Evolutionary conservation across 1,139 yeast species (phyloP), one percentile per base, ranked within the genome.

Genomic region (Geotrichum restrictum): DNA sequence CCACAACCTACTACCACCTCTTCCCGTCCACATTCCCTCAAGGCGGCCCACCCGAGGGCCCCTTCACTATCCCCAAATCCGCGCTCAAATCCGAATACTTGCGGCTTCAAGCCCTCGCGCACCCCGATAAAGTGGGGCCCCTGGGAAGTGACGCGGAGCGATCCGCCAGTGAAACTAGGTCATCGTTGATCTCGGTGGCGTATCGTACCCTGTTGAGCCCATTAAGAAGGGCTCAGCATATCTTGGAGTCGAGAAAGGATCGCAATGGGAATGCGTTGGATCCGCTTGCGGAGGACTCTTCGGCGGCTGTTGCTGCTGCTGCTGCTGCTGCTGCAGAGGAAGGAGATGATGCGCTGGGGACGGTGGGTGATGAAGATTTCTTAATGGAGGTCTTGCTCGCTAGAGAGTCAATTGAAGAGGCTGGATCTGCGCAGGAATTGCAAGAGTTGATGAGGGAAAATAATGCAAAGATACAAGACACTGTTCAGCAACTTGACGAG

Each of bases 351-450:
- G 64, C 68, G 74, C 68, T 50, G 64, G 62, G 47, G 67, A 59
- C 41, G 58, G 66, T 68, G 32, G 69, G 73, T 51, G 81, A 87
- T 64, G 85, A 85, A 56, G 77, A 73, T 19, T 72, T 85, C 64
- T 69, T 88, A 39, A 79, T 85, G 82, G 78, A 81, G 45, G 88
- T 91, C 32, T 73, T 91, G 68, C 94, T 88, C 60, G 83, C 88
- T 1, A 91, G 88, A 62, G 96, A 88, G 64, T 76, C 79, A 37
- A 73, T 87, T 53, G 88, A 85, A 58, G 80, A 81, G 64, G 83
- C 89, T 1, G 71, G 72, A 8, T 71, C 72, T 56, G 83, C 79
- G 55, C 69, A 74, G 2, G 95, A 86, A 51, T 72, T 86, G 51
- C 77, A 72, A 1, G 72, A 65, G 1, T 67, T 88, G 53, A 73